Percentiles rank a stretch among this genome's conserved stretches.
Evolutionary conservation across 1,284 basidiomycete genomes (phyloP).

Genomic region (Ganoderma sinense): DNA sequence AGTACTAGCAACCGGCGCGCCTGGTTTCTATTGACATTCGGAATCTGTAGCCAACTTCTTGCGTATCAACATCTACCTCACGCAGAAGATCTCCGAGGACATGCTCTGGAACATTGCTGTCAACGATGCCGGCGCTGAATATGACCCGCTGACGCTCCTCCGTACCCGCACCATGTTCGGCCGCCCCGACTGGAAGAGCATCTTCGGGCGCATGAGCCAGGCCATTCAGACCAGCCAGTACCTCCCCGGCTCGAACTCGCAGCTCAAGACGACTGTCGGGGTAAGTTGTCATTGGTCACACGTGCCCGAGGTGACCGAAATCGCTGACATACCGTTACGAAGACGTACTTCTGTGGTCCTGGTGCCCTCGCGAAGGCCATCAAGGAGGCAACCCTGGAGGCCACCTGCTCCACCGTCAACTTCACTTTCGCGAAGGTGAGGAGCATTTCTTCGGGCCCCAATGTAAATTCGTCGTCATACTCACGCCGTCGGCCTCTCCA

Average conservation of each 20-base stretch:
- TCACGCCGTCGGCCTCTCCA: constrained; percentile 33
- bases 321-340: constrained; percentile 21
- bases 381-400: constrained; percentile 68
- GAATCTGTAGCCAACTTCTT: constrained; percentile 78
- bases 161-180: constrained; percentile 88
- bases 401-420: constrained; percentile 62
- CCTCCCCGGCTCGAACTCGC: constrained; percentile 77
- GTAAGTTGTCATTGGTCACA: constrained; percentile 51
- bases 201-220: constrained; percentile 75
- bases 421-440: constrained; percentile 84
- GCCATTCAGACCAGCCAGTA: constrained; percentile 84
- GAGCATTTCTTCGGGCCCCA: not conserved
- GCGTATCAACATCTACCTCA: constrained; percentile 90
- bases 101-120: constrained; percentile 92
- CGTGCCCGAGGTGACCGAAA: constrained; percentile 17
- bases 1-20: constrained; percentile 42
- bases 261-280: constrained; percentile 82
- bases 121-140: constrained; percentile 82
- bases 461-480: constrained; percentile 1
- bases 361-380: constrained; percentile 75
- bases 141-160: constrained; percentile 87
- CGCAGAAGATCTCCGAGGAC: constrained; percentile 84
- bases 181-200: constrained; percentile 84
- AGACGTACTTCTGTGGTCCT: constrained; percentile 90
- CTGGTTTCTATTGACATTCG: constrained; percentile 12